Base-by-base conservation (phyloP, 2,329 filamentous ascomycete species). In the Ophiostoma montium region DNA sequence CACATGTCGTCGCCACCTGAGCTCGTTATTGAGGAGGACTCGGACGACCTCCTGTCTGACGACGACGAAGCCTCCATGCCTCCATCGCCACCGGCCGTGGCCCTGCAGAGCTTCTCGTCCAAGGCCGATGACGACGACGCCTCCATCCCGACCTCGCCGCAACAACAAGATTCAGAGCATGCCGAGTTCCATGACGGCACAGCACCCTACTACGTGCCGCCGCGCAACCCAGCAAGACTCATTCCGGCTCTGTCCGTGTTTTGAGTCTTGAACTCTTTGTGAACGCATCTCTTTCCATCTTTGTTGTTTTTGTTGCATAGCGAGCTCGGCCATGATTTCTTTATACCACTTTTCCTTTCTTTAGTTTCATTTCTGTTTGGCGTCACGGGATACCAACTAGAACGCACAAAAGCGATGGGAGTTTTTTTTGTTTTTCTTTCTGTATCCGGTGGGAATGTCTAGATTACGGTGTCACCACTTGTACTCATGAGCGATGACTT, bases 41-140 rank as follows among this genome's bases (percentile, higher is more conserved):
- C 75, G 53, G 82, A 82, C 53, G 82, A 82, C 54, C 33, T 44
- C 8, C 80, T 77, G 2, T 80, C 78, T 2, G 81, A 78, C 50
- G 83, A 87, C 58, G 84, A 88, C 65, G 80, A 85, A 57, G 67
- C 71, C 47, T 67, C 72, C 44, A 78, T 86, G 77, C 84, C 84
- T 8, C 82, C 81, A 18, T 85, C 82, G 53, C 82, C 82, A 35
- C 75, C 77, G 39, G 68, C 70, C 19, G 63, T 73, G 27, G 63
- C 72, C 33, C 66, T 86, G 48, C 69, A 76, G 52, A 66, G 71
- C 36, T 84, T 86, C 60, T 5, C 23, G 23, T 67, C 73, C 42
- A 70, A 76, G 57, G 76, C 81, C 27, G 7, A 35, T 23, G 68
- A 77, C 27, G 9, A 4, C 33, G 23, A n/a, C 38, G 35, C 63